phyloP scores from a whole-genome alignment of 306 rosid species.

The Trifolium dubium region DNA sequence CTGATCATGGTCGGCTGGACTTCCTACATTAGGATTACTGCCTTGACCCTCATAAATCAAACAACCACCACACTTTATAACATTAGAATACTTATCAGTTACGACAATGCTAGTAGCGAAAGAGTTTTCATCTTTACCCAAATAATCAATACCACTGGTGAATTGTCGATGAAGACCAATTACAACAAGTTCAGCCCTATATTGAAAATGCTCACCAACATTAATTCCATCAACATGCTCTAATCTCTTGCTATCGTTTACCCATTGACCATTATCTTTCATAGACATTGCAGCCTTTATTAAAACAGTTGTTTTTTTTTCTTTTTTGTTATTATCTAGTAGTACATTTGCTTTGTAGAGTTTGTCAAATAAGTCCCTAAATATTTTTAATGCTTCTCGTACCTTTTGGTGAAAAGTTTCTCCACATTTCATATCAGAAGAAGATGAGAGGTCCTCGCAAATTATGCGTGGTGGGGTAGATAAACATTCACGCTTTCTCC shows the following conservation, averaged over 20 bases:
- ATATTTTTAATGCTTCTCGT: conserved; percentile 31
- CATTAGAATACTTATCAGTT: conserved; percentile 40
- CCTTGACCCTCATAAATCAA: conserved; percentile 54
- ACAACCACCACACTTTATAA: not conserved
- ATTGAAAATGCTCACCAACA: conserved; percentile 50
- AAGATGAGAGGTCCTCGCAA: not conserved
- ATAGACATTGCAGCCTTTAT: conserved; percentile 9
- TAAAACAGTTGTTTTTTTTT: not conserved
- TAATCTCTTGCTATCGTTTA: conserved; percentile 19
- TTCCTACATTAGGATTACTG: conserved; percentile 34
- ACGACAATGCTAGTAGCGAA: conserved; percentile 57
- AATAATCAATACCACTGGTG: conserved; percentile 49
- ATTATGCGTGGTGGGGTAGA: not conserved
- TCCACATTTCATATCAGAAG: not conserved
- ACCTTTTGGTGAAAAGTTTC: conserved; percentile 18
- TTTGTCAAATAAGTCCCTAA: not conserved
- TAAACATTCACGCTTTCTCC: not conserved
- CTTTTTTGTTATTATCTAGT: not conserved
- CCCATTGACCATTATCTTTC: conserved; percentile 1
- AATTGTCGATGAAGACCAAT: conserved; percentile 54
- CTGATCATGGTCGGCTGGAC: conserved; percentile 35
- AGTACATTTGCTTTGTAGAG: not conserved
- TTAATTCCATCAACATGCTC: conserved; percentile 50
- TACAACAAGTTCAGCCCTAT: conserved; percentile 43
- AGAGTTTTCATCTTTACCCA: not conserved